A percentile compares a stretch with the other conserved stretches of the same genome.
phyloP scores from a whole-genome alignment of 768 basidiomycete species.

The Suillus sp. region DNA sequence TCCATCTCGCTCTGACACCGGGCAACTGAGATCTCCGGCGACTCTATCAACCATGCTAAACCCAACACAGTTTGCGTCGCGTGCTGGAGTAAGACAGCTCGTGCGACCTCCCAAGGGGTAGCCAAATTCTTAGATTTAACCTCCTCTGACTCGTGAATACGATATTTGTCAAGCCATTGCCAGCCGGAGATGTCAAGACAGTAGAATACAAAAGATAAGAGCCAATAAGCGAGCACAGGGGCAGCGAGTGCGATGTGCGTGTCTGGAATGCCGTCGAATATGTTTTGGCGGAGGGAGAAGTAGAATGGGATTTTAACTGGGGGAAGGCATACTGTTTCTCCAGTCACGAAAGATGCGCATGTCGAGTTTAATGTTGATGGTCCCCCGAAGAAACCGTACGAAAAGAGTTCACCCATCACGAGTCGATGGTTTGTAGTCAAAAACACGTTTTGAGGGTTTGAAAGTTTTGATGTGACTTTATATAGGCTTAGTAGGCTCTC shows the following conservation, averaged over 20 bases:
- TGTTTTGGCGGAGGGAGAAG: constrained; percentile 44
- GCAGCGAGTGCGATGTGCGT: constrained; percentile 66
- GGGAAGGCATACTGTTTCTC: constrained; percentile 41
- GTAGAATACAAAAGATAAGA: constrained; percentile 77
- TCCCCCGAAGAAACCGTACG: constrained; percentile 14
- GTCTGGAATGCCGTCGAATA: constrained; percentile 69
- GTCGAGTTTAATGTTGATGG: constrained; percentile 36
- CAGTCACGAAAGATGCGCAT: constrained; percentile 36
- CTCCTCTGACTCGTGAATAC: constrained; percentile 88
- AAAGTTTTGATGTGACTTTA: background rate
- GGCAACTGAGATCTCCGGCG: constrained; percentile 29
- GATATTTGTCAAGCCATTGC: constrained; percentile 78
- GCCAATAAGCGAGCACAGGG: constrained; percentile 87
- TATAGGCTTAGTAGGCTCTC: background rate
- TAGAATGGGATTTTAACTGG: constrained; percentile 53
- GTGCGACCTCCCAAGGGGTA: constrained; percentile 68
- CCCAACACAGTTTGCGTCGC: constrained; percentile 80
- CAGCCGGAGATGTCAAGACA: constrained; percentile 74
- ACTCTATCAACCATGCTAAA: constrained; percentile 59
- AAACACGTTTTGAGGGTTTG: background rate
- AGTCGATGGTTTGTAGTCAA: background rate
- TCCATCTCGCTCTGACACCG: constrained; percentile 48
- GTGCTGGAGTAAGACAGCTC: constrained; percentile 87
- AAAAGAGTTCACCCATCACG: constrained; percentile 19
- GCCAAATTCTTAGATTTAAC: constrained; percentile 74